These are phyloP conservation scores for Evansstolkia leycettana DNA, from an alignment of 495 filamentous ascomycete species.

Conservation along the genomic window DNA sequence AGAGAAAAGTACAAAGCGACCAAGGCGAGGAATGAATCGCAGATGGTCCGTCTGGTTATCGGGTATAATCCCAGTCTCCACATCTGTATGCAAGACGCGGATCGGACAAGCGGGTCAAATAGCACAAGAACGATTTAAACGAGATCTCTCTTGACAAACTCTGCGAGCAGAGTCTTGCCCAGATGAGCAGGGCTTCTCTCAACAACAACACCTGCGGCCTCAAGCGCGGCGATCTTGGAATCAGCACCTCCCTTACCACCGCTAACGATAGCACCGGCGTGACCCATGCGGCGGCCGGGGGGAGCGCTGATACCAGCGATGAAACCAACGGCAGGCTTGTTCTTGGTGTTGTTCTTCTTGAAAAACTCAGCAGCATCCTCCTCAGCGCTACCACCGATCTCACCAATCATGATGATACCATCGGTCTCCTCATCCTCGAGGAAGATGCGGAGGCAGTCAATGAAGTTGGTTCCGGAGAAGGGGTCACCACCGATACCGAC, in stretches of 20 bases:
- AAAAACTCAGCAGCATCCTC: slow-evolving; percentile 97
- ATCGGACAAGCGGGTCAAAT: no score
- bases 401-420: slow-evolving; percentile 99
- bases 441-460: slow-evolving; percentile 97
- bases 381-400: slow-evolving; percentile 95
- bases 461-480: slow-evolving; percentile 98
- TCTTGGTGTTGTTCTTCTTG: slow-evolving; percentile 74
- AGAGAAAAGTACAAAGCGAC: slow-evolving; percentile 10
- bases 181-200: slow-evolving; percentile 87
- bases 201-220: slow-evolving; percentile 87
- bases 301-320: slow-evolving; percentile 97
- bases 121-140: slow-evolving; percentile 43
- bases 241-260: slow-evolving; percentile 96
- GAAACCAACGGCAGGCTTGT: slow-evolving; percentile 96
- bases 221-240: slow-evolving; percentile 91
- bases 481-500: slow-evolving; percentile 98
- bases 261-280: slow-evolving; percentile 94
- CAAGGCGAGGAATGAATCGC: background rate
- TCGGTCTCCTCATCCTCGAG: slow-evolving; percentile 92
- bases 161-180: slow-evolving; percentile 82
- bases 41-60: no score
- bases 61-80: no score
- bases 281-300: slow-evolving; percentile 93
- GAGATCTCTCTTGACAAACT: slow-evolving; percentile 93
- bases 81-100: no score